Evolutionary conservation across 805 yeast species (phyloP).

Genomic region (Ogataea pilisensis): DNA sequence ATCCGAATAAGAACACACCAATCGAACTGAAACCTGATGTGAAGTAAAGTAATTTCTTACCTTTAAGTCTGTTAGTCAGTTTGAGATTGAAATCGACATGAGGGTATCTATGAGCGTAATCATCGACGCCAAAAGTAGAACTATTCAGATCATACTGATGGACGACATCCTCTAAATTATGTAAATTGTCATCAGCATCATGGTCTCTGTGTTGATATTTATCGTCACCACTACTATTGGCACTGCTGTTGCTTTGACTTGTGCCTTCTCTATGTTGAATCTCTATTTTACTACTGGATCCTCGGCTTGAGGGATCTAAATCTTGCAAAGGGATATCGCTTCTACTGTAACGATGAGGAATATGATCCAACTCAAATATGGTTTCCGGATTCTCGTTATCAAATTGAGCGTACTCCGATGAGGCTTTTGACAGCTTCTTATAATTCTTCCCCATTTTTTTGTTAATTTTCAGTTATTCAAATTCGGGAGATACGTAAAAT

Average conservation of each 20-base stretch:
- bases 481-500: too few species aligned
- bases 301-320: conserved; percentile 2
- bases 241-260: too few species aligned
- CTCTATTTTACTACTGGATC: conserved; percentile 9
- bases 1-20: conserved; percentile 55
- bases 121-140: background rate
- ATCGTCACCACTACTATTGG: background rate
- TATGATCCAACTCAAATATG: conserved; percentile 8
- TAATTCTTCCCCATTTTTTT: conserved; percentile 7
- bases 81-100: conserved; percentile 19
- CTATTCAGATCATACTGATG: background rate
- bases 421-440: conserved; percentile 8
- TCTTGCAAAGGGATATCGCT: conserved; percentile 2
- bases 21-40: conserved; percentile 26
- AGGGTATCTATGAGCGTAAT: conserved; percentile 7
- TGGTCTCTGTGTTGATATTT: background rate
- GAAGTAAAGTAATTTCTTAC: conserved; percentile 22
- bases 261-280: conserved; percentile 11
- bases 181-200: conserved; percentile 5
- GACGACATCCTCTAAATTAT: conserved; percentile 2
- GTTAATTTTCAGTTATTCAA: too few species aligned
- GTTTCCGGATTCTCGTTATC: conserved; percentile 13
- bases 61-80: conserved; percentile 19
- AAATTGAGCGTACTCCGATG: conserved; percentile 8
- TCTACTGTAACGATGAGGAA: conserved; percentile 1